Base-by-base conservation (phyloP, 345 rosid genomes). In the Lagerstroemia speciosa region DNA sequence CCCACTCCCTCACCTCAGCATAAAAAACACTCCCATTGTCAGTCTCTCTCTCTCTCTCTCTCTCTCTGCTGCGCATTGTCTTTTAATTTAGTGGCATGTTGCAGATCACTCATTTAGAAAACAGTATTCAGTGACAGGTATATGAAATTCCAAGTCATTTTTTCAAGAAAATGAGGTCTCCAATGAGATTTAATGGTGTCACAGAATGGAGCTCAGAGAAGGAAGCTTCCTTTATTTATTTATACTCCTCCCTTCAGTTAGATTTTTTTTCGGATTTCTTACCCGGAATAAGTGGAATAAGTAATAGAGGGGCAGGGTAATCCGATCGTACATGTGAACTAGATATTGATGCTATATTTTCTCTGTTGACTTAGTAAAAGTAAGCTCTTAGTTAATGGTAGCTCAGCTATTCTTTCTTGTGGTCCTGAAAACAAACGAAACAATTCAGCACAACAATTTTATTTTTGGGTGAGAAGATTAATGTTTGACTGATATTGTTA, bases 21-120 rank as follows among this genome's bases (percentile, higher is more conserved):
- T 89, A 69, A 87, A 76, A 72, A 91, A 90, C 65, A 82, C 89
- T 32, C 88, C 96, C 36, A 93, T 90, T 74, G 98, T 93, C 27
- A 83, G 98, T 79, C 74, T 65, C 69, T 72, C 34, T 41, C 38
- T 36, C 64, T 57, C 69, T 72, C 34, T 79, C 74, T 65, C 69
- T 72, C 34, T 41, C 38, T 36, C 64, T 57, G 9, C 52, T 33
- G 5, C 31, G 31, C 34, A 27, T 27, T 68, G 3, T 61, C 26
- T n/a, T 52, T 69, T 40, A 36, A 34, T 53, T n/a, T 30, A 66
- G 16, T 43, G 17, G 48, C 19, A 43, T 14, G 4, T 43, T 43
- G 1, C 48, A 43, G 48, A 43, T 43, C 48, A n/a, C n/a, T 36
- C 38, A 36, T 36, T 36, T 36, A 36, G 5, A 4, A 36, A 9